Conservation (phyloP, 306 rosid species). For the Erythrophleum fordii region DNA sequence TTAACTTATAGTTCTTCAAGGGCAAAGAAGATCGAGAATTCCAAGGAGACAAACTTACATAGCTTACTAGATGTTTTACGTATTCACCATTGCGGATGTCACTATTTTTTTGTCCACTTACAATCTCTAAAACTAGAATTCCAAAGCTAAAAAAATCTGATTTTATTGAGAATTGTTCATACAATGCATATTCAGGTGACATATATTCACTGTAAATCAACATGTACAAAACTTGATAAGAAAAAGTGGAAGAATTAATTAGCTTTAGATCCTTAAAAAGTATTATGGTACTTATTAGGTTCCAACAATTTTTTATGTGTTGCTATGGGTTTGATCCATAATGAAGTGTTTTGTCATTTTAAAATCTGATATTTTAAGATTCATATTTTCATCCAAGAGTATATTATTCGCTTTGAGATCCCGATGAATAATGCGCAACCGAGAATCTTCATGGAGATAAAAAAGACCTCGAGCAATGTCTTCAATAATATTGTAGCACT, state of each 20-base stretch:
- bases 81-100: constrained; percentile 2
- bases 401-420: constrained; percentile 43
- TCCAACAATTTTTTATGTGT: constrained; percentile 29
- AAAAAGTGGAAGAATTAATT: not conserved
- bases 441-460: constrained; percentile 47
- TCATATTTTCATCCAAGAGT: constrained; percentile 34
- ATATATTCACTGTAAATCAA: constrained; percentile 41
- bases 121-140: constrained; percentile 44
- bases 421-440: constrained; percentile 35
- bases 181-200: constrained; percentile 47
- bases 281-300: constrained; percentile 35
- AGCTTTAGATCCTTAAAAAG: not conserved
- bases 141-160: constrained; percentile 51
- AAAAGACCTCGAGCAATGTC: constrained; percentile 36
- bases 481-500: constrained; percentile 12
- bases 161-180: constrained; percentile 37
- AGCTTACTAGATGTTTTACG: constrained; percentile 17
- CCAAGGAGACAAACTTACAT: constrained; percentile 31
- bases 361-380: constrained; percentile 44
- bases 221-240: no score
- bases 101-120: constrained; percentile 40
- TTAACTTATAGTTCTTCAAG: not conserved
- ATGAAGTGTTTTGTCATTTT: constrained; percentile 32
- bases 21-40: not conserved
- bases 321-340: constrained; percentile 16